phyloP scores from a whole-genome alignment of 805 yeast species.

The Candida patagonica region DNA sequence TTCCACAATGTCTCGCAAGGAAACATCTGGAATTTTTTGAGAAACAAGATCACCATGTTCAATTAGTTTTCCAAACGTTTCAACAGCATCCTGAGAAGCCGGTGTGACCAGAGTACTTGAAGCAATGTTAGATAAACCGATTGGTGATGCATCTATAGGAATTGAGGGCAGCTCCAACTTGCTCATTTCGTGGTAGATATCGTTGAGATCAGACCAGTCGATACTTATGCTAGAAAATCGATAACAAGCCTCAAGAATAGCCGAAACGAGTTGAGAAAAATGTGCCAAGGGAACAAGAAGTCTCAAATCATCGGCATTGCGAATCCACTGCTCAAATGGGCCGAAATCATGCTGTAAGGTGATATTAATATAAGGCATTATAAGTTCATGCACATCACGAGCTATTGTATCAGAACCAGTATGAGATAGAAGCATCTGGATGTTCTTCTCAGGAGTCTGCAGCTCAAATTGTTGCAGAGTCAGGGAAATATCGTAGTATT shows the following conservation, averaged over 20 bases:
- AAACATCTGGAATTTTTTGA: conserved; percentile 9
- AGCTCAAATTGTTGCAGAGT: conserved; percentile 18
- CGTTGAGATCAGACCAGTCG: conserved; percentile 5
- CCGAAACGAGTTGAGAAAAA: conserved; percentile 8
- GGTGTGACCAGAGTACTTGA: neutral
- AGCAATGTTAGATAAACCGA: neutral
- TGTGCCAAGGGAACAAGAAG: conserved; percentile 11
- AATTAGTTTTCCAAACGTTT: conserved; percentile 11
- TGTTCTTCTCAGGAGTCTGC: conserved; percentile 2
- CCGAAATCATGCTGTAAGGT: conserved; percentile 9
- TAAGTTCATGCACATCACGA: conserved; percentile 19
- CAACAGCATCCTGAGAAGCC: conserved; percentile 4
- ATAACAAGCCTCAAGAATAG: conserved; percentile 18
- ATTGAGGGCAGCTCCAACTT: neutral
- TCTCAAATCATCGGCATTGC: conserved; percentile 9
- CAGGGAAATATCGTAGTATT: neutral
- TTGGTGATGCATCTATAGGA: neutral
- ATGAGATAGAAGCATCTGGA: conserved; percentile 11
- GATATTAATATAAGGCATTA: conserved; percentile 24
- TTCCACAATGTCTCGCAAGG: conserved; percentile 7
- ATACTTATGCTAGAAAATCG: neutral
- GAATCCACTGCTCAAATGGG: conserved; percentile 14
- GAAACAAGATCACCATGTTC: conserved; percentile 15
- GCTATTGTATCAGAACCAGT: conserved; percentile 14
- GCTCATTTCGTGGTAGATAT: conserved; percentile 2